Evolutionary conservation across 192 early-diverging fungal genomes (phyloP).

Genomic region (Spizellomyces sp.): DNA sequence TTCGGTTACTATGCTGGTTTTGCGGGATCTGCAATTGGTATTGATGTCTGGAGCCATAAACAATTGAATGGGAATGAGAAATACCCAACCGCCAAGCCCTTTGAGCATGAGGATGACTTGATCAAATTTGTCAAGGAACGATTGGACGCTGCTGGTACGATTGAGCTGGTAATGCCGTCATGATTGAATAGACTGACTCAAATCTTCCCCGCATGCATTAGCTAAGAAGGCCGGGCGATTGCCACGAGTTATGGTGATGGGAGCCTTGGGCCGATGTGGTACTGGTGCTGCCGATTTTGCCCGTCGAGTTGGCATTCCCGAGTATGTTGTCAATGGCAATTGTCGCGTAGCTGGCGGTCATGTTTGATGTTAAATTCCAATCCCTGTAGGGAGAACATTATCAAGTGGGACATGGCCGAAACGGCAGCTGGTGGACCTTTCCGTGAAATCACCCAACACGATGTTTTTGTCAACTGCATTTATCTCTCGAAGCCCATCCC

Average conservation of each 20-base stretch:
- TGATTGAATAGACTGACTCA: too few relatives aligned
- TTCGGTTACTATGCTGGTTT: conserved; percentile 98
- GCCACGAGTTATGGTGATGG: conserved; percentile 96
- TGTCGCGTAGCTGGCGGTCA: too few relatives aligned
- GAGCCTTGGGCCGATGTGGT: conserved; percentile 94
- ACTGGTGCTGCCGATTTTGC: conserved; percentile 85
- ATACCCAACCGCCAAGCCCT: conserved; percentile 80
- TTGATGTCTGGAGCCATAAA: conserved; percentile 81
- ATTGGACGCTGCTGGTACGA: conserved; percentile 60
- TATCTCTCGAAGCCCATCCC: conserved; percentile 91
- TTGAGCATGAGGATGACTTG: conserved; percentile 80
- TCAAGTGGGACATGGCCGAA: conserved; percentile 96
- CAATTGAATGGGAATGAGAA: conserved; percentile 36
- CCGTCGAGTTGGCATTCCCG: conserved; percentile 78
- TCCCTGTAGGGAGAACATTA: conserved; percentile 62
- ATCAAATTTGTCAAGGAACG: conserved; percentile 70
- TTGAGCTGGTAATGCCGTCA: background rate
- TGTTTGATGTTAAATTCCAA: too few relatives aligned
- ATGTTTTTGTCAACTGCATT: conserved; percentile 99
- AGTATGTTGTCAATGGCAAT: conserved; percentile 21
- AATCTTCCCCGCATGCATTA: background rate
- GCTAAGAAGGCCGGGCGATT: conserved; percentile 59
- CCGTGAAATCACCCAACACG: conserved; percentile 79
- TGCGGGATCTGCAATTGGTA: conserved; percentile 88
- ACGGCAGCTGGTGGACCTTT: conserved; percentile 93